phyloP scores from a whole-genome alignment of 2,329 filamentous ascomycete genomes.

The Fusarium nematophilum region DNA sequence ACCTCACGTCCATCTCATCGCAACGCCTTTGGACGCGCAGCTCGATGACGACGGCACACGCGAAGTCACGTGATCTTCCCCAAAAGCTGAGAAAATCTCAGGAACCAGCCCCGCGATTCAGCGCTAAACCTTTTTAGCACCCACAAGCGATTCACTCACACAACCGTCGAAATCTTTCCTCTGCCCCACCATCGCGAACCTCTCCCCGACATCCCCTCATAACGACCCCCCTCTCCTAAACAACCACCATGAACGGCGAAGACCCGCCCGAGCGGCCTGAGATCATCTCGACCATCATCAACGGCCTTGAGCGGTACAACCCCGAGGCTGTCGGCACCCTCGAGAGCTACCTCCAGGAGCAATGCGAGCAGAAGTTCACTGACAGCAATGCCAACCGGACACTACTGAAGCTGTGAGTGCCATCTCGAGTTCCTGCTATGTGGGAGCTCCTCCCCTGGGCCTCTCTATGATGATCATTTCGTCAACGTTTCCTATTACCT shows the following conservation, averaged over 20 bases:
- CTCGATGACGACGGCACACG: constrained; percentile 48
- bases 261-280: constrained; percentile 92
- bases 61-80: constrained; percentile 49
- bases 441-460: constrained; percentile 26
- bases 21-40: constrained; percentile 14
- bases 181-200: constrained; percentile 56
- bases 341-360: constrained; percentile 92
- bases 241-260: constrained; percentile 75
- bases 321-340: constrained; percentile 94
- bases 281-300: constrained; percentile 92
- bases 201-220: constrained; percentile 47
- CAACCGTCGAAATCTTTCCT: constrained; percentile 57
- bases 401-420: constrained; percentile 92
- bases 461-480: constrained; percentile 74
- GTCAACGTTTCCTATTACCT: constrained; percentile 99
- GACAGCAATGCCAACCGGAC: constrained; percentile 98
- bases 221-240: constrained; percentile 38
- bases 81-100: constrained; percentile 17
- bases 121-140: constrained; percentile 51
- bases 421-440: constrained; percentile 23
- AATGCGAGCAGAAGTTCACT: constrained; percentile 94
- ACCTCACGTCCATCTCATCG: constrained; percentile 22
- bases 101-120: constrained; percentile 40
- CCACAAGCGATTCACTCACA: constrained; percentile 55
- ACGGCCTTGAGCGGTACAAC: constrained; percentile 98